These are phyloP conservation scores for Candida bentonensis DNA, from an alignment of 805 yeast genomes.

Conservation along the genomic window DNA sequence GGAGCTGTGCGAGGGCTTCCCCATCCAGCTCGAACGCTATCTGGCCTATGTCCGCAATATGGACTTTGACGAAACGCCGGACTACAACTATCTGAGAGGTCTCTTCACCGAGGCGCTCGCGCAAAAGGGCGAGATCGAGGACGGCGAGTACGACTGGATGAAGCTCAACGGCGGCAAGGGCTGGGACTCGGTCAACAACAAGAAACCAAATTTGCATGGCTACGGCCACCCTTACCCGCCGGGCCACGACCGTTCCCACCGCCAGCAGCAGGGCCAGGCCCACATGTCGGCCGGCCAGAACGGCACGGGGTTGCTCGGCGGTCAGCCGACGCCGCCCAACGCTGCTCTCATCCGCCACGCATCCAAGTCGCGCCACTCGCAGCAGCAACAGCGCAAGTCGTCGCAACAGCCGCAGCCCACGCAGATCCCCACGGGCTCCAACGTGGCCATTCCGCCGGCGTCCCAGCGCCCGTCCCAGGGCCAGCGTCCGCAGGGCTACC, in stretches of 20 bases:
- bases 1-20: slow-evolving; percentile 79
- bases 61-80: slow-evolving; percentile 88
- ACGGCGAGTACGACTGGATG: slow-evolving; percentile 97
- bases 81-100: slow-evolving; percentile 72
- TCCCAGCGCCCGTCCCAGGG: slow-evolving; percentile 1
- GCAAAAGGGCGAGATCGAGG: slow-evolving; percentile 55
- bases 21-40: slow-evolving; percentile 87
- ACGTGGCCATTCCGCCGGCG: neutral
- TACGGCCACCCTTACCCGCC: slow-evolving; percentile 92
- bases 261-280: slow-evolving; percentile 12
- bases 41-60: slow-evolving; percentile 77
- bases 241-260: slow-evolving; percentile 13
- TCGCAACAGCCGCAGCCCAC: slow-evolving; percentile 6
- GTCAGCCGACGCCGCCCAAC: slow-evolving; percentile 20
- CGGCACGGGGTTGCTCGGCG: neutral
- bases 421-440: slow-evolving; percentile 6
- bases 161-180: slow-evolving; percentile 88
- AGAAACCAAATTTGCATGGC: slow-evolving; percentile 89
- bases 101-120: slow-evolving; percentile 67
- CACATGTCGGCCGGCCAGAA: slow-evolving; percentile 18
- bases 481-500: slow-evolving; percentile 5
- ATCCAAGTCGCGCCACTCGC: slow-evolving; percentile 16
- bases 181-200: slow-evolving; percentile 82
- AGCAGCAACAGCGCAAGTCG: slow-evolving; percentile 8
- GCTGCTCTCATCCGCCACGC: slow-evolving; percentile 22